These are phyloP conservation scores for Aspergillus indologenus DNA, from an alignment of 495 filamentous ascomycete species.

Conservation along the genomic window DNA sequence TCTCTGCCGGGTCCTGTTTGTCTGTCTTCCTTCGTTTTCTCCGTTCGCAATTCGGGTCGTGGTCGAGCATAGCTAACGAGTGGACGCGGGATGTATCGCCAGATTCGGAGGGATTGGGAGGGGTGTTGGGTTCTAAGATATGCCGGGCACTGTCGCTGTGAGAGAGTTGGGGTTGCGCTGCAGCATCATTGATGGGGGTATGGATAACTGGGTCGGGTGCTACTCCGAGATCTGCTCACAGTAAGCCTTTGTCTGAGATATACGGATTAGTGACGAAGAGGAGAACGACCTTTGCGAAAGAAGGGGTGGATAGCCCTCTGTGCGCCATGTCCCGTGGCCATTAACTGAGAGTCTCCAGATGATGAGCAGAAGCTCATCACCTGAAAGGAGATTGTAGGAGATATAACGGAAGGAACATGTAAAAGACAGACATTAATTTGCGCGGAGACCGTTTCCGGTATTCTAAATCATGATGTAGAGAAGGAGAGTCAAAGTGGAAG, in stretches of 20 bases:
- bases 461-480: not conserved
- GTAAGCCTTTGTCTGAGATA: conserved; percentile 14
- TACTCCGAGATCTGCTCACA: conserved; percentile 22
- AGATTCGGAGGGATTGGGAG: conserved; percentile 2
- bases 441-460: too few relatives aligned
- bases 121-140: not conserved
- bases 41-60: conserved; percentile 42
- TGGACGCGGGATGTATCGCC: conserved; percentile 4
- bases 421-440: not conserved
- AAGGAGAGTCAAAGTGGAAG: not conserved
- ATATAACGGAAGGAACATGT: conserved; percentile 1
- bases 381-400: not conserved
- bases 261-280: not conserved
- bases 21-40: conserved; percentile 52
- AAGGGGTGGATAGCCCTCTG: conserved; percentile 43
- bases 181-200: conserved; percentile 4
- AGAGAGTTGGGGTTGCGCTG: not conserved
- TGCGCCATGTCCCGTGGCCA: conserved; percentile 43
- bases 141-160: not conserved
- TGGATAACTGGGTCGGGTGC: conserved; percentile 11
- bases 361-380: conserved; percentile 24
- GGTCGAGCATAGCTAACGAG: conserved; percentile 21
- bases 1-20: conserved; percentile 22
- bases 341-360: conserved; percentile 23
- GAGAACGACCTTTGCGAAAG: conserved; percentile 37